Percentiles rank a stretch among this genome's conserved stretches.
Conservation (phyloP, 2,329 filamentous ascomycete genomes). For the Thelonectria olida region DNA sequence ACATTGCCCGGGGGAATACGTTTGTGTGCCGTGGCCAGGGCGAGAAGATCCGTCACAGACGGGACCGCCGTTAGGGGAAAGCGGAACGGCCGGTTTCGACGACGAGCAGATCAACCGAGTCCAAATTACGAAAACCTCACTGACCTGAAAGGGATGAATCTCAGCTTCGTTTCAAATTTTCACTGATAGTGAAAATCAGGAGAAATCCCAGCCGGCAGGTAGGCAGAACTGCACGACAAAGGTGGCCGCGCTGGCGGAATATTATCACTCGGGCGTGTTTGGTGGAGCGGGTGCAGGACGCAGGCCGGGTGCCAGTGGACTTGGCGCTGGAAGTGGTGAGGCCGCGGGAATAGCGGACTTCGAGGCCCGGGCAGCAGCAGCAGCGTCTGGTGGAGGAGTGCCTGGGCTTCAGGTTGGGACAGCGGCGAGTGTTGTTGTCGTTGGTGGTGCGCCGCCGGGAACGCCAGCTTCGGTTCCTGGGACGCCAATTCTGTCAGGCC, state of each 20-base stretch:
- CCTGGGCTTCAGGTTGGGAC: not conserved
- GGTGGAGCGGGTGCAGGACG: slow-evolving; percentile 27
- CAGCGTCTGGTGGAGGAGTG: not conserved
- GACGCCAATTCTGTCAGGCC: not conserved
- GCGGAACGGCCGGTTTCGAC: not conserved
- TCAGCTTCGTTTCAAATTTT: not conserved
- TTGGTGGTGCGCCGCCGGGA: slow-evolving; percentile 23
- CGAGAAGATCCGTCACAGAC: not conserved
- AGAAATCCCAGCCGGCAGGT: not conserved
- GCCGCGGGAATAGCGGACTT: not conserved
- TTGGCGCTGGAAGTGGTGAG: not conserved
- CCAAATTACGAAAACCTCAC: not conserved
- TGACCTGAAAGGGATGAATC: not conserved
- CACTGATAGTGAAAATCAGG: not conserved
- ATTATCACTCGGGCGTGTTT: slow-evolving; percentile 28
- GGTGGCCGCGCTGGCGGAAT: slow-evolving; percentile 29
- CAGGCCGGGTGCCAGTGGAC: slow-evolving; percentile 17
- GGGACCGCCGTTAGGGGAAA: not conserved
- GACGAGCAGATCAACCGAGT: not conserved
- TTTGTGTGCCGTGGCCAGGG: too few species aligned
- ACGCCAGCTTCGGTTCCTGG: not conserved
- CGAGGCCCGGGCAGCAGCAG: slow-evolving; percentile 4
- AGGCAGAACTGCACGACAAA: not conserved
- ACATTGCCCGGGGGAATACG: not conserved
- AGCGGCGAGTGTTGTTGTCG: slow-evolving; percentile 26